Conservation (phyloP, 176 grass and related monocot species). For the Miscanthus lutarioriparius region DNA sequence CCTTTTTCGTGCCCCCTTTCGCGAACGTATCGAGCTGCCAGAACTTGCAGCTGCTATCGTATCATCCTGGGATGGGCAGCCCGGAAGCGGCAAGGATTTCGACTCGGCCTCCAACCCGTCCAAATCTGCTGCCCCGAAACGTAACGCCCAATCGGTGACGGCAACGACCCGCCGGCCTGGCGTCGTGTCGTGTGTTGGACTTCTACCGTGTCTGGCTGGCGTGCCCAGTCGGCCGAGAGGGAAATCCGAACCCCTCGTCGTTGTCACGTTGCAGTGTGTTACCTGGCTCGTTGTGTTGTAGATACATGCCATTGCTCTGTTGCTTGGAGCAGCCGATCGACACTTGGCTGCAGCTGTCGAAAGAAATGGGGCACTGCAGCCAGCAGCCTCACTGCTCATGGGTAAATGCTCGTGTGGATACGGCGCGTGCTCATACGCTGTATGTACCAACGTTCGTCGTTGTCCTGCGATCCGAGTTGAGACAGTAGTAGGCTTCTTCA, state of each 20-base stretch:
- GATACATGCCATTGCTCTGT: neutral
- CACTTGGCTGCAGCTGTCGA: neutral
- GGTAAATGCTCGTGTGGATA: neutral
- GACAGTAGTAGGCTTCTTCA: neutral
- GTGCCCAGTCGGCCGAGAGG: neutral
- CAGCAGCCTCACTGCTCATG: neutral
- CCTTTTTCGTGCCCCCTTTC: no score
- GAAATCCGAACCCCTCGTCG: neutral
- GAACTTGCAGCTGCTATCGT: neutral
- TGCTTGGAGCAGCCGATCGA: neutral
- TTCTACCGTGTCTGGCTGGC: neutral
- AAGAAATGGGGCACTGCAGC: neutral
- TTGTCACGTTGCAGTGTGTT: neutral
- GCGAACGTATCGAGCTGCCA: no score
- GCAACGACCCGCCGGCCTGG: neutral
- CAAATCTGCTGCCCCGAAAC: conserved; percentile 5
- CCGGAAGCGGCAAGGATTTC: neutral
- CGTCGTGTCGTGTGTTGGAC: neutral
- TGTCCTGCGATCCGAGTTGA: neutral
- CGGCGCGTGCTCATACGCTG: neutral
- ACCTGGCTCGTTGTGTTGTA: neutral
- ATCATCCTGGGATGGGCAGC: neutral
- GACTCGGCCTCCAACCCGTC: neutral
- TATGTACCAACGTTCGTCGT: neutral
- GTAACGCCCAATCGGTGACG: neutral